Base-by-base conservation (phyloP, 1,284 basidiomycete genomes). In the Porodaedalea pini region DNA sequence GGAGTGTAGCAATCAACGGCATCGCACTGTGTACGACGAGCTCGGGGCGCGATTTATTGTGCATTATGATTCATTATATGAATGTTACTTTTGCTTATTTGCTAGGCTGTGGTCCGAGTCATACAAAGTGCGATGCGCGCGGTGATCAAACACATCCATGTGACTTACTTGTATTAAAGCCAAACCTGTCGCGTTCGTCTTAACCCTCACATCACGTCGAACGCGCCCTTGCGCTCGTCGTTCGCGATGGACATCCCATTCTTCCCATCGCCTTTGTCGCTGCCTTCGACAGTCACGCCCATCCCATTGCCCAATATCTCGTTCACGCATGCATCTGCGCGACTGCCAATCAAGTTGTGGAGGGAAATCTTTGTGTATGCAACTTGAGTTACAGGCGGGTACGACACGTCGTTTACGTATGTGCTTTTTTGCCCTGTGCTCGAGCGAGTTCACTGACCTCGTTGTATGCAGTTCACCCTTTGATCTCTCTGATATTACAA, bases 281-380 rank as follows among this genome's bases (percentile, higher is more conserved):
- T 41, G 10, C 11, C 37, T 17, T 11, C 52, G 21, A 34, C 39
- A 8, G 31, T 34, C 5, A 19, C 27, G 2, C 8, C 19, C 8
- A 19, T 29, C 4, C 39, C 31, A 17, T 25, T 11, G 41, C 41
- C 31, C 8, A 31, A 32, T n/a, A 23, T 41, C 10, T 21, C 2
- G 11, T 23, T 8, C 32, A 31, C 25, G 34, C 44, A 52, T n/a
- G 32, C 56, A n/a, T 58, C 32, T 19, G 51, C 40, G 25, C 54
- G 51, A n/a, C 27, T 59, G 13, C 57, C 57, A 7, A 50, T 25
- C 23, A 52, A 59, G 47, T 37, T 59, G 10, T 55, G 51, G 57
- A 43, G 44, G 29, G 44, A 59, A 21, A 55, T 59, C 25, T 59
- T 59, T n/a, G n/a, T 52, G 11, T 40, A 54, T 31, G 57, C 57